Percentiles rank a stretch among this genome's conserved stretches.
Conservation (phyloP, 2,329 filamentous ascomycete species). For the Alternaria gansuensis region DNA sequence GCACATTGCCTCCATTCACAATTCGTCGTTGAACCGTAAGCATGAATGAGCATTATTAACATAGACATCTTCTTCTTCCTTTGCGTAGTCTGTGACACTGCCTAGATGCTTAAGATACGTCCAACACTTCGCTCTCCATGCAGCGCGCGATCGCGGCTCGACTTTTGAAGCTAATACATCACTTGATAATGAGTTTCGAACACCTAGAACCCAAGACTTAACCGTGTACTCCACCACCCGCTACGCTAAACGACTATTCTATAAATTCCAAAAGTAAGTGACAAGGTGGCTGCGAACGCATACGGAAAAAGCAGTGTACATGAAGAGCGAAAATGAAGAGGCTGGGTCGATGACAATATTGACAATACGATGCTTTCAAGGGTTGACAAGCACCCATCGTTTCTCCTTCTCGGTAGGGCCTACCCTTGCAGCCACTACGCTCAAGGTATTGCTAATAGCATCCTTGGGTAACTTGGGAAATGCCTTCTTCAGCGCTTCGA, state of each 20-base stretch:
- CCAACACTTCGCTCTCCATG: background rate
- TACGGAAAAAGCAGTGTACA: background rate
- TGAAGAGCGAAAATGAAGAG: background rate
- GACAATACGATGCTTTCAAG: constrained; percentile 14
- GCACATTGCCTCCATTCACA: background rate
- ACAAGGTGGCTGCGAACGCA: background rate
- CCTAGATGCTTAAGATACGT: background rate
- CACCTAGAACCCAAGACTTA: background rate
- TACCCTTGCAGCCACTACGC: constrained; percentile 69
- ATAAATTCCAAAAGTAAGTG: background rate
- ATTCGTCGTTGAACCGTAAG: background rate
- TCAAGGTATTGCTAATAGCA: constrained; percentile 75
- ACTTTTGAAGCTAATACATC: background rate
- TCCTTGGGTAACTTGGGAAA: constrained; percentile 76
- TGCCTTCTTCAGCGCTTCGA: constrained; percentile 78
- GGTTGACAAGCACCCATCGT: constrained; percentile 62
- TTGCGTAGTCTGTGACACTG: no score
- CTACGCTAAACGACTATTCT: constrained; percentile 9
- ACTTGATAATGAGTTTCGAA: constrained; percentile 3
- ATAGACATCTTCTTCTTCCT: background rate
- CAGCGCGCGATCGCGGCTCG: background rate
- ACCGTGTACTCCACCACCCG: constrained; percentile 8
- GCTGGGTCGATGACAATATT: background rate
- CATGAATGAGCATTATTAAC: background rate
- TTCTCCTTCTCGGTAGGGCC: constrained; percentile 71